These are phyloP conservation scores for Leucocoprinus leucothites DNA, from an alignment of 768 basidiomycete species.

Conservation along the genomic window DNA sequence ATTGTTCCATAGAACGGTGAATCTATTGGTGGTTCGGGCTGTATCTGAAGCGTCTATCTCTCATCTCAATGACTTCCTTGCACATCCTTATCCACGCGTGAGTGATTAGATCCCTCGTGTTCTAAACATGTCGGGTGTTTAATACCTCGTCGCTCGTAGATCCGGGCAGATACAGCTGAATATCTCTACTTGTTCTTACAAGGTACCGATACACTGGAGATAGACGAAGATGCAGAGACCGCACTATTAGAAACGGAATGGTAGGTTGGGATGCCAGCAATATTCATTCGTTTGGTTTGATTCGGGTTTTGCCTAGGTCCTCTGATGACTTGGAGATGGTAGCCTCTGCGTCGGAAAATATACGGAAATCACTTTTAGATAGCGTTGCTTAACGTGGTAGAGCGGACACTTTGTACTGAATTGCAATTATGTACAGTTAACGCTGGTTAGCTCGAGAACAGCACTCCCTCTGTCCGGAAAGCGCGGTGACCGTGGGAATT, in stretches of 20 bases:
- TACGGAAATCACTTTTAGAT: not conserved
- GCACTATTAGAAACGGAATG: slow-evolving; percentile 80
- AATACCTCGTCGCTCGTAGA: slow-evolving; percentile 36
- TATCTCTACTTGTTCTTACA: slow-evolving; percentile 78
- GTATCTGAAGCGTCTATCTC: slow-evolving; percentile 42
- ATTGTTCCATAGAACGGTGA: slow-evolving; percentile 49
- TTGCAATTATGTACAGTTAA: not conserved
- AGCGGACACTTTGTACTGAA: no score
- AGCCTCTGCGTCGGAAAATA: slow-evolving; percentile 22
- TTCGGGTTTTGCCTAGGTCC: not conserved
- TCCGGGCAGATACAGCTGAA: slow-evolving; percentile 80
- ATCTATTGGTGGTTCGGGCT: slow-evolving; percentile 52
- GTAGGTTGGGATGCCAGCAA: slow-evolving; percentile 37
- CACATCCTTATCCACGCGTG: slow-evolving; percentile 81
- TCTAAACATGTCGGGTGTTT: slow-evolving; percentile 11
- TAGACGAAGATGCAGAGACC: slow-evolving; percentile 61
- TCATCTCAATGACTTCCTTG: slow-evolving; percentile 58
- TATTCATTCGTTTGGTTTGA: not conserved
- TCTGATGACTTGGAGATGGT: not conserved
- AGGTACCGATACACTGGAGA: slow-evolving; percentile 59
- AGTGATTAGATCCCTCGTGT: slow-evolving; percentile 20
- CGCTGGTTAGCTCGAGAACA: not conserved
- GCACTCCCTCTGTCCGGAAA: not conserved
- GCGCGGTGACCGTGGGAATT: slow-evolving; percentile 9
- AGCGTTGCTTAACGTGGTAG: not conserved